phyloP scores from a whole-genome alignment of 1,284 basidiomycete species.

The Trametes sp. region DNA sequence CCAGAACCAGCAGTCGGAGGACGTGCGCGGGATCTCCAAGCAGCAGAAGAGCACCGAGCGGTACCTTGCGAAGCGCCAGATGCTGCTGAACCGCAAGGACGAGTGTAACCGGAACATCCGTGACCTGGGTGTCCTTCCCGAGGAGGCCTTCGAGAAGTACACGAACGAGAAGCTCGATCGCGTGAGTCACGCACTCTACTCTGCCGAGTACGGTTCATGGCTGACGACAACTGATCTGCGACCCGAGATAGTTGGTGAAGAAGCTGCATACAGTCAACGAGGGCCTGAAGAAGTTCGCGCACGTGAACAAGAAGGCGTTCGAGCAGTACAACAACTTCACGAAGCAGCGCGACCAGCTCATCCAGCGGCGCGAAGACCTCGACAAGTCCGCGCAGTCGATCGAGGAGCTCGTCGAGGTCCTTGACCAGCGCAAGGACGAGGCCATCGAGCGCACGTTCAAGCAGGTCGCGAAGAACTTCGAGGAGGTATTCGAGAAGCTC shows the following conservation, averaged over 20 bases:
- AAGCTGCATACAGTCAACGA: conserved; percentile 92
- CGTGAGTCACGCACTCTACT: conserved; percentile 54
- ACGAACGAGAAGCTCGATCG: conserved; percentile 83
- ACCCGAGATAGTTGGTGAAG: conserved; percentile 88
- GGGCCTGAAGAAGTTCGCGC: conserved; percentile 93
- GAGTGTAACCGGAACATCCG: conserved; percentile 95
- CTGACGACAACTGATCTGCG: too few relatives aligned
- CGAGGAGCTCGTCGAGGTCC: conserved; percentile 91
- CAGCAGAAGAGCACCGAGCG: conserved; percentile 96
- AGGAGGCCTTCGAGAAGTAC: conserved; percentile 98
- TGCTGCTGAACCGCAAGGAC: conserved; percentile 85
- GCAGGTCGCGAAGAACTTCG: conserved; percentile 96
- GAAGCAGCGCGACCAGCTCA: conserved; percentile 93
- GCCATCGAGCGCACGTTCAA: conserved; percentile 99
- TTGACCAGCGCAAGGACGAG: conserved; percentile 98
- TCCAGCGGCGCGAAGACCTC: conserved; percentile 88
- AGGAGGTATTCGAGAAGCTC: conserved; percentile 97
- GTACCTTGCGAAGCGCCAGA: conserved; percentile 91
- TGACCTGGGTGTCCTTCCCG: conserved; percentile 94
- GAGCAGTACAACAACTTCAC: conserved; percentile 99
- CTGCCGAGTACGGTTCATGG: too few relatives aligned
- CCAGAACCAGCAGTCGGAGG: conserved; percentile 86
- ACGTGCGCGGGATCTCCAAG: conserved; percentile 83
- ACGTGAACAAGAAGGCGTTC: conserved; percentile 99
- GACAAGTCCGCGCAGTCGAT: conserved; percentile 91